Evolutionary conservation across 2,329 filamentous ascomycete genomes (phyloP).

Genomic region (Ciborinia camelliae): DNA sequence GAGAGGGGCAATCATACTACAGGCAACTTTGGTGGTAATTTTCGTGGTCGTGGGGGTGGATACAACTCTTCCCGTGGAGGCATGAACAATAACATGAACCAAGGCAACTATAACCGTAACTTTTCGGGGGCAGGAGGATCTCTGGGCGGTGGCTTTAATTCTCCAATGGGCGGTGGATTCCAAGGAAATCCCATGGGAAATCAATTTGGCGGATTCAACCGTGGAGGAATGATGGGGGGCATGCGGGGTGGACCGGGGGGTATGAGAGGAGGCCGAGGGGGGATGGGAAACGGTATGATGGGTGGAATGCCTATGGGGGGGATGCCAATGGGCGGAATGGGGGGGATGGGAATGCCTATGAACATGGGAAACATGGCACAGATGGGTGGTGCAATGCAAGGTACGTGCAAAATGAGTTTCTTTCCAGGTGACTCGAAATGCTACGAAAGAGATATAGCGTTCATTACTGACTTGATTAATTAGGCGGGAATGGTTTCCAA

Average conservation of each 20-base stretch:
- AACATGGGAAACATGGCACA: constrained; percentile 46
- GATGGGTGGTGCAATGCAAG: constrained; percentile 52
- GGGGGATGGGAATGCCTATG: constrained; percentile 39
- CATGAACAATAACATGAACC: constrained; percentile 45
- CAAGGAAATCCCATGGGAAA: constrained; percentile 44
- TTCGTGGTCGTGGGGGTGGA: constrained; percentile 48
- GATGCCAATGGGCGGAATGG: constrained; percentile 51
- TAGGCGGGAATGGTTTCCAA: constrained; percentile 55
- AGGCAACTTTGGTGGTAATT: constrained; percentile 41
- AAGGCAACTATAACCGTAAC: constrained; percentile 51
- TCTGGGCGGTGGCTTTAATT: constrained; percentile 46
- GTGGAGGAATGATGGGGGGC: constrained; percentile 51
- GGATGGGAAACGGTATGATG: constrained; percentile 44
- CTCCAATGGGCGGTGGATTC: constrained; percentile 47
- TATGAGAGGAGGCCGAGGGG: constrained; percentile 57
- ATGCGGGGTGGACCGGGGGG: constrained; percentile 52
- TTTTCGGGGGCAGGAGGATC: constrained; percentile 46
- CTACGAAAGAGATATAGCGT: neutral
- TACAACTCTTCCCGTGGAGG: constrained; percentile 43
- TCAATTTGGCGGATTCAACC: constrained; percentile 50
- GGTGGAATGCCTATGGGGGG: constrained; percentile 53
- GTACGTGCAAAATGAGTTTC: constrained; percentile 41
- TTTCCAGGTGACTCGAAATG: neutral
- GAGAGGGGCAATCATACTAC: constrained; percentile 40
- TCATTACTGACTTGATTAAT: constrained; percentile 21